phyloP scores from a whole-genome alignment of 2,329 filamentous ascomycete species.

The Claviceps paspali region DNA sequence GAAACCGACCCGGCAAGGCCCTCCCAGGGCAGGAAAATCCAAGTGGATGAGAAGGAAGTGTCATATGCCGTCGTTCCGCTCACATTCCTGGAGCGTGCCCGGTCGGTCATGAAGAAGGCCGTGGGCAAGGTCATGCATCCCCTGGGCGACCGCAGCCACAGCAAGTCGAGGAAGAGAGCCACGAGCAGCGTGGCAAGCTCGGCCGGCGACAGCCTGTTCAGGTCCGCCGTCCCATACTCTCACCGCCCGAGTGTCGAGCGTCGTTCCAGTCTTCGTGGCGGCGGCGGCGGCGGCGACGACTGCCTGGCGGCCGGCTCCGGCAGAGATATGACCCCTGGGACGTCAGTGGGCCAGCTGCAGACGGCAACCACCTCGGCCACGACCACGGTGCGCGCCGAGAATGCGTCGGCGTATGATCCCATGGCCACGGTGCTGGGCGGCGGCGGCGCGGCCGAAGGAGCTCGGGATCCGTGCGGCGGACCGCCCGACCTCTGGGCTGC shows the following conservation, averaged over 20 bases:
- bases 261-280: constrained; percentile 39
- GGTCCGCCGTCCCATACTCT: constrained; percentile 32
- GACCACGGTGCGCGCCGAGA: constrained; percentile 12
- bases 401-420: constrained; percentile 20
- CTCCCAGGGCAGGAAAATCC: constrained; percentile 69
- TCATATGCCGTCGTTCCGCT: constrained; percentile 81
- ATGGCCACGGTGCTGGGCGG: constrained; percentile 23
- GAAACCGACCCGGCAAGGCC: constrained; percentile 75
- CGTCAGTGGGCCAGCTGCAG: constrained; percentile 13
- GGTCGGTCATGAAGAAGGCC: constrained; percentile 58
- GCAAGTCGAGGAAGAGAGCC: constrained; percentile 34
- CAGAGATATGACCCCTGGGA: constrained; percentile 18
- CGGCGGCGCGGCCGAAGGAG: constrained; percentile 11
- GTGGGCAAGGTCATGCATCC: constrained; percentile 49
- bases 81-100: constrained; percentile 70
- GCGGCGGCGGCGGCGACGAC: constrained; percentile 37
- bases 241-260: constrained; percentile 37
- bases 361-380: constrained; percentile 10
- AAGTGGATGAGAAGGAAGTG: constrained; percentile 83
- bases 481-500: constrained; percentile 10
- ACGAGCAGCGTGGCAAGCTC: constrained; percentile 51
- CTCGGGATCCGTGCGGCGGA: neutral
- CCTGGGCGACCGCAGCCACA: constrained; percentile 41
- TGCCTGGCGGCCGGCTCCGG: constrained; percentile 28
- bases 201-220: constrained; percentile 35